These are phyloP conservation scores for Petunia secreta DNA, from an alignment of 257 asterid species.

Conservation along the genomic window DNA sequence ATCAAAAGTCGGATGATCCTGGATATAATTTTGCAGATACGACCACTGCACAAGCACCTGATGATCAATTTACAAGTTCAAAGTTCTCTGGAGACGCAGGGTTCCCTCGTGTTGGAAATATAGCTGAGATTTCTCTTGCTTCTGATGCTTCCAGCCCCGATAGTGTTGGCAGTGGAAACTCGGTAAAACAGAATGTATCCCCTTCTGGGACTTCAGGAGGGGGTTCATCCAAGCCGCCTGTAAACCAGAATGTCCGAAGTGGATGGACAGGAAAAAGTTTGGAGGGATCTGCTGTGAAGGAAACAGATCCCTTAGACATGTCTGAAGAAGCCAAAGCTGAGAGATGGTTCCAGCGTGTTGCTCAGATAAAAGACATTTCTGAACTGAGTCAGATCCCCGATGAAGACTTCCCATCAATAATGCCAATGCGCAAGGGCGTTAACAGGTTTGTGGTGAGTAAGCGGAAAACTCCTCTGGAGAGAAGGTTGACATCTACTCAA, in stretches of 20 bases:
- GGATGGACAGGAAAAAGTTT: slow-evolving; percentile 64
- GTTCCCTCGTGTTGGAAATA: slow-evolving; percentile 26
- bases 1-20: slow-evolving; percentile 33
- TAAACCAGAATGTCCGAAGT: slow-evolving; percentile 37
- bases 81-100: slow-evolving; percentile 31
- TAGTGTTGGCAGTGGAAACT: slow-evolving; percentile 25
- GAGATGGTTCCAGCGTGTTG: slow-evolving; percentile 91
- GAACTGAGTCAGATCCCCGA: slow-evolving; percentile 95
- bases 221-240: slow-evolving; percentile 30
- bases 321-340: slow-evolving; percentile 98
- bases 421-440: slow-evolving; percentile 98
- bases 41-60: slow-evolving; percentile 25
- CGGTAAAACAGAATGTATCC: slow-evolving; percentile 30
- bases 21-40: slow-evolving; percentile 21
- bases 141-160: slow-evolving; percentile 23
- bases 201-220: slow-evolving; percentile 17
- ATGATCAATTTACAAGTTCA: slow-evolving; percentile 26
- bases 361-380: slow-evolving; percentile 91
- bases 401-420: slow-evolving; percentile 91
- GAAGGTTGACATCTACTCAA: slow-evolving; percentile 84
- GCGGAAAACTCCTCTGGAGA: slow-evolving; percentile 90
- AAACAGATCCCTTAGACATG: slow-evolving; percentile 80
- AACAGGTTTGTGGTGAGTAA: slow-evolving; percentile 95
- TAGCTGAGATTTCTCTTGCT: slow-evolving; percentile 30
- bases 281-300: slow-evolving; percentile 87